Percentiles rank a stretch among this genome's conserved stretches.
These are phyloP conservation scores for Galerina marginata DNA, from an alignment of 768 basidiomycete genomes.

Conservation along the genomic window DNA sequence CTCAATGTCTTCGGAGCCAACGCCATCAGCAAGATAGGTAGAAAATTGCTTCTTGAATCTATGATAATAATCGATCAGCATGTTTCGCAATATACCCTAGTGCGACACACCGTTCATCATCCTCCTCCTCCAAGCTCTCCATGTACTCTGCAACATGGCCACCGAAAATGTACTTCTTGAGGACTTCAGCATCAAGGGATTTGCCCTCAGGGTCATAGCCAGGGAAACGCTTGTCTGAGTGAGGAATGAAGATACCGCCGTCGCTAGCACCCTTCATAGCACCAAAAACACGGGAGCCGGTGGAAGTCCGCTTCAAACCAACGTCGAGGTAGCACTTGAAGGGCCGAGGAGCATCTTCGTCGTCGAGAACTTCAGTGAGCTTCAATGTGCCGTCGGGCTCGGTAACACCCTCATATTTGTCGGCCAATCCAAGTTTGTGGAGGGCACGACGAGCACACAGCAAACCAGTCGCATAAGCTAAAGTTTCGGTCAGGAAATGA, in stretches of 20 bases:
- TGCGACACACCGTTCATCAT: constrained; percentile 83
- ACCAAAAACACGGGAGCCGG: constrained; percentile 96
- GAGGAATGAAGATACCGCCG: constrained; percentile 97
- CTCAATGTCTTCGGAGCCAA: constrained; percentile 96
- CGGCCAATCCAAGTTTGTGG: constrained; percentile 93
- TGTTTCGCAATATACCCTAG: not conserved
- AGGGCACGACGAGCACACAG: constrained; percentile 94
- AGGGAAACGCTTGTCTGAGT: constrained; percentile 97
- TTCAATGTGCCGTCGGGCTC: constrained; percentile 89
- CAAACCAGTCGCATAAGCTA: constrained; percentile 97
- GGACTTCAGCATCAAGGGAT: constrained; percentile 89
- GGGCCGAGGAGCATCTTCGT: constrained; percentile 94
- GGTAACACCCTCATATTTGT: constrained; percentile 94
- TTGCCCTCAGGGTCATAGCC: constrained; percentile 95
- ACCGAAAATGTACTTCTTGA: constrained; percentile 98
- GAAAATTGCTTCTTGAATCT: constrained; percentile 99
- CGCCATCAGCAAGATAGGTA: constrained; percentile 91
- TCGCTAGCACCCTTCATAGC: constrained; percentile 99
- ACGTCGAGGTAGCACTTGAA: constrained; percentile 99
- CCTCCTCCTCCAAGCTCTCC: constrained; percentile 99
- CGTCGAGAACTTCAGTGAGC: constrained; percentile 85
- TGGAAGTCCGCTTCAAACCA: constrained; percentile 96
- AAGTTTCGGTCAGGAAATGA: constrained; percentile 1
- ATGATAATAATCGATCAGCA: not conserved
- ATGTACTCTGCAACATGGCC: constrained; percentile 99